Evolutionary conservation across 257 asterid genomes (phyloP).

Genomic region (Nicotiana sylvestris): DNA sequence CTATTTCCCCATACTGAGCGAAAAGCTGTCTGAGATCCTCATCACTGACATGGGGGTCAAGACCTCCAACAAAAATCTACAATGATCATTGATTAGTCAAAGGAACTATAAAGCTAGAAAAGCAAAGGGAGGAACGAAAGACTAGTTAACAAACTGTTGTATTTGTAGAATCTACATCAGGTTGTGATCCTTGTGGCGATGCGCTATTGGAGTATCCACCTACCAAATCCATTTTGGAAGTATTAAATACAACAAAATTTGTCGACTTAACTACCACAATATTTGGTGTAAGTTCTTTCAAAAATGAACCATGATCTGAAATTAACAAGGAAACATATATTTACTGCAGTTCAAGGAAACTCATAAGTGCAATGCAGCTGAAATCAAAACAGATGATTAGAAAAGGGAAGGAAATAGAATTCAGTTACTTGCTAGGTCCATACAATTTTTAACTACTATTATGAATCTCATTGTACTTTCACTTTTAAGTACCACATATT

Average conservation of each 20-base stretch:
- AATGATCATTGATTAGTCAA: constrained; percentile 24
- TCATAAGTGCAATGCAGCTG: not conserved
- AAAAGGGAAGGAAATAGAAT: not conserved
- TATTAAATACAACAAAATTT: too few species aligned
- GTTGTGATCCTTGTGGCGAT: constrained; percentile 56
- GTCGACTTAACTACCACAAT: not conserved
- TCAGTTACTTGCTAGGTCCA: not conserved
- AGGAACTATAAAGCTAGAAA: not conserved
- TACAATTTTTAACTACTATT: not conserved
- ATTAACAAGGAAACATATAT: not conserved
- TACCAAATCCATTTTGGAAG: constrained; percentile 22
- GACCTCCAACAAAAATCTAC: constrained; percentile 94
- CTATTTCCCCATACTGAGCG: constrained; percentile 65
- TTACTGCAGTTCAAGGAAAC: not conserved
- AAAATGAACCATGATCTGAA: not conserved
- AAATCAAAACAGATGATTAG: not conserved
- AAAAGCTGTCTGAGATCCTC: constrained; percentile 85
- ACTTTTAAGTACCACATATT: not conserved
- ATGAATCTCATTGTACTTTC: too few species aligned
- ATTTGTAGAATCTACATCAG: constrained; percentile 75
- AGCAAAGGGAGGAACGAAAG: constrained; percentile 13
- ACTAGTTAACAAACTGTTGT: constrained; percentile 62
- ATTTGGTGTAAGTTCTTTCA: not conserved
- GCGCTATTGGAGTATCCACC: constrained; percentile 79
- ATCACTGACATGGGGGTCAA: constrained; percentile 67